Evolutionary conservation across 495 filamentous ascomycete genomes (phyloP), one percentile per base, ranked within the genome.

Genomic region (Trichoderma orchidacearum): DNA sequence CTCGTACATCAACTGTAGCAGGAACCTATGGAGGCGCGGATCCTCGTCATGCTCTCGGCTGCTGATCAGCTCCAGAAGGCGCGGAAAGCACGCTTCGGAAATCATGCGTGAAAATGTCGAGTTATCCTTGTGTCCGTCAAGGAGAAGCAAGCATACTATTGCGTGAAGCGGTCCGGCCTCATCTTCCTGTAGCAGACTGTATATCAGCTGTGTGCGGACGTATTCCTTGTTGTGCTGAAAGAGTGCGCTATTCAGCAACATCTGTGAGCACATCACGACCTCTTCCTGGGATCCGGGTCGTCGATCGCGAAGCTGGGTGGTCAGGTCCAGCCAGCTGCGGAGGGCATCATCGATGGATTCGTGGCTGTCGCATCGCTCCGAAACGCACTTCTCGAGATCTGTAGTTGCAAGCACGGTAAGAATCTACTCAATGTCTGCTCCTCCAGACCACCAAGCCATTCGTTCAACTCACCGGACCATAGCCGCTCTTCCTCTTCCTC

Each of bases 401-500:
- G 64, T 45, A 36, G 54, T n/a, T n/a, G n/a, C n/a, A n/a, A n/a
- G n/a, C n/a, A n/a, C n/a, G n/a, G n/a, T n/a, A n/a, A n/a, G n/a
- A n/a, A n/a, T n/a, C n/a, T n/a, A n/a, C n/a, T n/a, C n/a, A n/a
- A n/a, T n/a, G 25, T 29, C 18, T 41, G 51, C 1, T 45, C 9
- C 36, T 21, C 36, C 17, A n/a, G 6, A 45, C 23, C 5, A 5
- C 5, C 41, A 12, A 30, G 30, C 28, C 34, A 8, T 13, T 12
- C 29, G 17, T 11, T 29, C 52, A 29, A 73, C 82, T 66, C 64
- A 95, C 92, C 87, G 71, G 83, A 75, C 93, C 93, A 96, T 73
- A 96, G 93, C 71, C 95, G 87, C 68, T 90, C 80, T 74, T 92
- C 90, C 70, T 95, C 87, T 67, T 90, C 80, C 74, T 92, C 90